Evolutionary conservation across 352 stramenopile genomes (phyloP).

Genomic region (Pythium pyrilobum): DNA sequence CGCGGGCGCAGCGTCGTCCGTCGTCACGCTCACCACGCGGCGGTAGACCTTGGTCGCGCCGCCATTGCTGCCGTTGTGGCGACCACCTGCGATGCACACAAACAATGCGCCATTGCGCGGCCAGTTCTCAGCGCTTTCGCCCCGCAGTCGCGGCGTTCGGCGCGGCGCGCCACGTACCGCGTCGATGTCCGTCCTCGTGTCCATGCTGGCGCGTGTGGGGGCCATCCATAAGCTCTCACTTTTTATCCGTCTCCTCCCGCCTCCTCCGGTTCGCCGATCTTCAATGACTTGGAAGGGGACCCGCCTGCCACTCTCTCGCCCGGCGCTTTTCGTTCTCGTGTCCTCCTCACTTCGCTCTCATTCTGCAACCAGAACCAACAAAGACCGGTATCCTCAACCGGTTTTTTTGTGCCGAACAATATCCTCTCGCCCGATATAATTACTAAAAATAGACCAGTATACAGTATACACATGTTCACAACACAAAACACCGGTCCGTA

Average conservation of each 20-base stretch:
- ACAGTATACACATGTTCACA: background rate
- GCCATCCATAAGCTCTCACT: slow-evolving; percentile 29
- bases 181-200: slow-evolving; percentile 20
- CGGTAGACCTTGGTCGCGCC: slow-evolving; percentile 28
- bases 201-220: slow-evolving; percentile 23
- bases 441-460: background rate
- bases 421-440: too few species aligned
- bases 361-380: background rate
- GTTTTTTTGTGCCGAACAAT: too few species aligned
- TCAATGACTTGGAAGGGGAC: slow-evolving; percentile 7
- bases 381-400: too few species aligned
- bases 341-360: background rate
- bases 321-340: background rate
- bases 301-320: background rate
- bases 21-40: slow-evolving; percentile 32
- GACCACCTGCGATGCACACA: slow-evolving; percentile 9
- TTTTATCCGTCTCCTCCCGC: slow-evolving; percentile 4
- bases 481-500: slow-evolving; percentile 7
- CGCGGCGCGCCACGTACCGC: slow-evolving; percentile 17
- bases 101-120: background rate
- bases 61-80: background rate
- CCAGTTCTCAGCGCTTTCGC: background rate
- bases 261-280: background rate
- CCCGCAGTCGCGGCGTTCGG: background rate
- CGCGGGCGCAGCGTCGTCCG: slow-evolving; percentile 10